A percentile compares a stretch with the other conserved stretches of the same genome.
phyloP scores from a whole-genome alignment of 108 stramenopile species.

The Skeletonema marinoi region DNA sequence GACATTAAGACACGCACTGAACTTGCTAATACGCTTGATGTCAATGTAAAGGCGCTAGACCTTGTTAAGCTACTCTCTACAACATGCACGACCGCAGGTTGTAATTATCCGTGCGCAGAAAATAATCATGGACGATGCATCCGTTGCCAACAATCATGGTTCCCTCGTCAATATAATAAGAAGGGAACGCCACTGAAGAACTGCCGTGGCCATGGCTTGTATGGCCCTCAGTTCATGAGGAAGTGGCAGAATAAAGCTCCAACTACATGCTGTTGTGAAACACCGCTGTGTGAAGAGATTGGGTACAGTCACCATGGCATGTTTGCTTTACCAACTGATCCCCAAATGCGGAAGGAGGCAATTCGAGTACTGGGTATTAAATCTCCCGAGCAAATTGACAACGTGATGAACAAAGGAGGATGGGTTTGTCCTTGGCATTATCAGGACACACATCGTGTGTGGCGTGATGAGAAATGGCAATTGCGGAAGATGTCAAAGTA shows the following conservation, averaged over 20 bases:
- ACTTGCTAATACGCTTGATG: neutral
- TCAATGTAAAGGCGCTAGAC: conserved; percentile 1
- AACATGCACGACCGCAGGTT: neutral
- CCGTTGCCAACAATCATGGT: neutral
- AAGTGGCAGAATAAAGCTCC: neutral
- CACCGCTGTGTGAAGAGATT: conserved; percentile 1
- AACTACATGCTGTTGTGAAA: conserved; percentile 4
- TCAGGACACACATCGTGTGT: neutral
- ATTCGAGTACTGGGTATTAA: neutral
- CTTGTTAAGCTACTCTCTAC: neutral
- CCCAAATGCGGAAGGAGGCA: neutral
- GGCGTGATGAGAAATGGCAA: neutral
- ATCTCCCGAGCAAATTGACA: neutral
- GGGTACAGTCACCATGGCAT: conserved; percentile 3
- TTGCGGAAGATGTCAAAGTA: conserved; percentile 8
- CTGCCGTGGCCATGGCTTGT: conserved; percentile 2
- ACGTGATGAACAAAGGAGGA: neutral
- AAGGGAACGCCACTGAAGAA: neutral
- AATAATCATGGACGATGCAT: neutral
- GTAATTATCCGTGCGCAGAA: neutral
- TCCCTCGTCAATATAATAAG: neutral
- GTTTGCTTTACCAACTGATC: neutral
- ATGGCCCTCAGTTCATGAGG: conserved; percentile 4
- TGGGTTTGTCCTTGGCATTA: neutral
- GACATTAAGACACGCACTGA: neutral